Conservation (phyloP, 805 yeast genomes). For the Nadsonia fulvescens region DNA sequence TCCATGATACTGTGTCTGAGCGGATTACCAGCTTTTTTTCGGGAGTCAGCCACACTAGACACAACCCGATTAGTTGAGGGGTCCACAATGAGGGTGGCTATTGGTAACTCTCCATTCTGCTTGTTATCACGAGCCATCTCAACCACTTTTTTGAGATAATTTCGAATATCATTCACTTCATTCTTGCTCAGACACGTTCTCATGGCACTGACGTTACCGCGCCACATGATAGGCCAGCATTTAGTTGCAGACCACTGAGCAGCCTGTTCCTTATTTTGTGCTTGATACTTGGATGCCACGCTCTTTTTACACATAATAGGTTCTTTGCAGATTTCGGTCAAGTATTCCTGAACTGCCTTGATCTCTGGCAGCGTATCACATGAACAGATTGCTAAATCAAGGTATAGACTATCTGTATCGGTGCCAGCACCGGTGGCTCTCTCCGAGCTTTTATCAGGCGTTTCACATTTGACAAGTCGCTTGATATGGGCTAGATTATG, state of each 20-base stretch:
- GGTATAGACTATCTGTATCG: too few species aligned
- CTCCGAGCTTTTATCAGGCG: too few species aligned
- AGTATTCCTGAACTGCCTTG: too few species aligned
- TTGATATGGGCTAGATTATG: conserved; percentile 19
- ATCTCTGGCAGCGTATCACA: too few species aligned
- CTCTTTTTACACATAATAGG: too few species aligned
- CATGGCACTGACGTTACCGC: conserved; percentile 53
- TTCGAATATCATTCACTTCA: conserved; percentile 27
- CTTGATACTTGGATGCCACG: conserved; percentile 42
- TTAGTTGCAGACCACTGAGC: conserved; percentile 38
- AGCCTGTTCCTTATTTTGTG: conserved; percentile 52
- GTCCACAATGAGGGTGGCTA: conserved; percentile 47
- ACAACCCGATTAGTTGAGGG: conserved; percentile 27
- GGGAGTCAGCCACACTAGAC: conserved; percentile 23
- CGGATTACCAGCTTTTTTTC: conserved; percentile 27
- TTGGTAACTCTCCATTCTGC: conserved; percentile 22
- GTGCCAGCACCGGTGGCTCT: too few species aligned
- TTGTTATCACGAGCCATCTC: conserved; percentile 12
- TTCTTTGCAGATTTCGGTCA: too few species aligned
- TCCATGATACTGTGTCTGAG: conserved; percentile 60
- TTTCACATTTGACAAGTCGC: conserved; percentile 19
- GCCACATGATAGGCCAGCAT: conserved; percentile 87
- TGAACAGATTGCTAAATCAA: too few species aligned
- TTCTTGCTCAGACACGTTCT: conserved; percentile 29
- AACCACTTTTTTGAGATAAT: conserved; percentile 17